Percentiles rank a stretch among this genome's conserved stretches.
phyloP scores from a whole-genome alignment of 2,329 filamentous ascomycete genomes.

The Fusarium protoensiforme region DNA sequence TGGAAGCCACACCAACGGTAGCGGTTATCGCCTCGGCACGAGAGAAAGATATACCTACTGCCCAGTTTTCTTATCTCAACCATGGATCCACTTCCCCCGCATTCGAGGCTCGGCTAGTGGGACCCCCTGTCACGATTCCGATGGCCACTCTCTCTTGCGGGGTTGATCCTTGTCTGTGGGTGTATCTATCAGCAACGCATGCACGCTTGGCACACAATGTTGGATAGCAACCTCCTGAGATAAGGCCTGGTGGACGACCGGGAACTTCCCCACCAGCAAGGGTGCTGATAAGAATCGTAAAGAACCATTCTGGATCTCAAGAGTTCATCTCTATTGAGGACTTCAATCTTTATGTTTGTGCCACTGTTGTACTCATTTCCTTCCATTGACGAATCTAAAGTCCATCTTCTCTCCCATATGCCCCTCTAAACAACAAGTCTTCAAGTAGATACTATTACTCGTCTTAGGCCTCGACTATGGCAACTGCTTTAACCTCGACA shows the following conservation, averaged over 20 bases:
- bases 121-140: neutral
- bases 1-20: neutral
- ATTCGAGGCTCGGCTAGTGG: neutral
- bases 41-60: neutral
- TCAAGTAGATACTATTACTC: neutral
- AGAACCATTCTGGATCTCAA: neutral
- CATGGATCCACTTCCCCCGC: neutral
- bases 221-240: neutral
- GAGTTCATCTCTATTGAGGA: neutral
- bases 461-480: slow-evolving; percentile 4
- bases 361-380: no score
- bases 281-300: neutral
- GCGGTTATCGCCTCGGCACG: neutral
- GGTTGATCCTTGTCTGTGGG: neutral
- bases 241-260: neutral
- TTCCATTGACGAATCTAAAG: no score
- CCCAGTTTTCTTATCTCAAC: neutral
- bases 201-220: neutral
- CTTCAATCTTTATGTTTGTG: no score
- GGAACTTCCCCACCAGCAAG: neutral
- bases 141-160: neutral
- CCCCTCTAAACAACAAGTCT: no score
- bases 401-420: no score
- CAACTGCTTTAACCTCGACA: slow-evolving; percentile 46
- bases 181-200: no score